These are phyloP conservation scores for Pythium volutum DNA, from an alignment of 352 stramenopile genomes.

Conservation along the genomic window DNA sequence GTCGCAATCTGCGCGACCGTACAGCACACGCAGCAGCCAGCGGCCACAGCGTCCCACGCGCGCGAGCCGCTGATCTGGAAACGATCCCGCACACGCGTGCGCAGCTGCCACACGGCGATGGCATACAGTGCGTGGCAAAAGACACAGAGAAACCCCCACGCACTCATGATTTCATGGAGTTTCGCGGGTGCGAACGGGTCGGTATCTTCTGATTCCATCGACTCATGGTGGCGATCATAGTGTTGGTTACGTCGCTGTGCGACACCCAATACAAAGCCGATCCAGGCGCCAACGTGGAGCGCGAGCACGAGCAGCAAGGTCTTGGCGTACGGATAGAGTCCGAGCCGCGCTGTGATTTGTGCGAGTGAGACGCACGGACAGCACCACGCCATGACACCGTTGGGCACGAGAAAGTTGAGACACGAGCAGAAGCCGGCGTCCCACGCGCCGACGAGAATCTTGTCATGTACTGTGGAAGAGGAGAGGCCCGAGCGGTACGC, in stretches of 20 bases:
- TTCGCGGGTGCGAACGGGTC: neutral
- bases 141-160: constrained; percentile 25
- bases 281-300: constrained; percentile 11
- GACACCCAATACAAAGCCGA: constrained; percentile 11
- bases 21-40: constrained; percentile 47
- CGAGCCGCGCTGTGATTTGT: constrained; percentile 48
- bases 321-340: constrained; percentile 37
- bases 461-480: neutral
- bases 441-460: constrained; percentile 26
- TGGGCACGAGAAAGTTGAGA: constrained; percentile 44
- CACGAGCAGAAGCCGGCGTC: constrained; percentile 40
- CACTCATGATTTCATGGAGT: constrained; percentile 10
- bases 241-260: constrained; percentile 7
- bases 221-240: neutral
- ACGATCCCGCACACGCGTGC: constrained; percentile 31
- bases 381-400: constrained; percentile 42
- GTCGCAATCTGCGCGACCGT: constrained; percentile 58
- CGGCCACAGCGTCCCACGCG: constrained; percentile 30
- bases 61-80: constrained; percentile 56
- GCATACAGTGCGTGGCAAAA: constrained; percentile 24
- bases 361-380: constrained; percentile 59
- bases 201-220: neutral
- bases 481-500: neutral
- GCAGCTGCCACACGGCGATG: constrained; percentile 35
- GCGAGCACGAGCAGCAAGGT: constrained; percentile 36